Evolutionary conservation across 208 protist genomes (phyloP).

Genomic region (Leishmania tarentolae): DNA sequence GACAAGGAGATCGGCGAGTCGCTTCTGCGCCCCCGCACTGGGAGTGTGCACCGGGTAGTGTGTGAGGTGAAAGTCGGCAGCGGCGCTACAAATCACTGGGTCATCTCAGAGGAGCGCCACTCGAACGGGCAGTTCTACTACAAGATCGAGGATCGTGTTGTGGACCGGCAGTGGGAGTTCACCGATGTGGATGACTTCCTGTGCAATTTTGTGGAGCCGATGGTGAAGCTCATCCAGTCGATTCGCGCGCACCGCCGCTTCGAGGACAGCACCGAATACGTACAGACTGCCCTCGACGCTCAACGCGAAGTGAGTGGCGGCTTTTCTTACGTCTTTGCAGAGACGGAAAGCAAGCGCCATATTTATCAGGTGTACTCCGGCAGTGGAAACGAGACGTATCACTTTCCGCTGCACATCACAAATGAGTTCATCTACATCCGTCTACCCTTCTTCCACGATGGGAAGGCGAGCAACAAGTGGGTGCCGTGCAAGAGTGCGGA

Average conservation of each 20-base stretch:
- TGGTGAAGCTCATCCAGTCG: slow-evolving; percentile 54
- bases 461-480: slow-evolving; percentile 48
- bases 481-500: slow-evolving; percentile 79
- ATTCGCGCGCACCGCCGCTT: slow-evolving; percentile 76
- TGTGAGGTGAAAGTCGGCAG: slow-evolving; percentile 80
- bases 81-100: slow-evolving; percentile 65
- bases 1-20: slow-evolving; percentile 85
- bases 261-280: slow-evolving; percentile 54
- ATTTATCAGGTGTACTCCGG: slow-evolving; percentile 73
- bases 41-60: slow-evolving; percentile 45
- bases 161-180: slow-evolving; percentile 51
- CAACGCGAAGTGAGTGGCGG: slow-evolving; percentile 40
- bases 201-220: slow-evolving; percentile 57
- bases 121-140: slow-evolving; percentile 73
- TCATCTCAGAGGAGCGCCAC: slow-evolving; percentile 71
- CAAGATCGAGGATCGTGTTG: slow-evolving; percentile 56
- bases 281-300: slow-evolving; percentile 51
- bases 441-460: slow-evolving; percentile 49
- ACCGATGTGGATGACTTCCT: slow-evolving; percentile 84
- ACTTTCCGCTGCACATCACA: slow-evolving; percentile 79
- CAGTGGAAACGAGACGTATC: slow-evolving; percentile 46
- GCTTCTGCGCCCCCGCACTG: slow-evolving; percentile 59
- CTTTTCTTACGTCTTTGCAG: slow-evolving; percentile 78
- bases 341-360: slow-evolving; percentile 47
- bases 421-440: slow-evolving; percentile 73